Evolutionary conservation across 176 grass and related monocot genomes (phyloP).

Genomic region (Triticum timopheevii): DNA sequence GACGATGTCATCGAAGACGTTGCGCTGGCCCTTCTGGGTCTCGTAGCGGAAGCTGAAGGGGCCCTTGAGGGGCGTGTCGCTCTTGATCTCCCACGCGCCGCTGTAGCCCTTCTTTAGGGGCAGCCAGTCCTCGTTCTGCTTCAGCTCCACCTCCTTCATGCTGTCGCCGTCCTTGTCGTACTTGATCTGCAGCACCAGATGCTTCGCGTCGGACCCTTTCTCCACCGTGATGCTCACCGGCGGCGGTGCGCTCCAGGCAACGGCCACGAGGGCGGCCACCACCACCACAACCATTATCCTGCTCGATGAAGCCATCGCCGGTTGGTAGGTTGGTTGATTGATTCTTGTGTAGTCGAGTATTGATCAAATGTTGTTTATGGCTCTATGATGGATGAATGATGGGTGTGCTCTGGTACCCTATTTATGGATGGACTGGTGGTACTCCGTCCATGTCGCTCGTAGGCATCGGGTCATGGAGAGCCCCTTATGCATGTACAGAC

Average conservation of each 20-base stretch:
- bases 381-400: no score
- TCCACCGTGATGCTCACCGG: background rate
- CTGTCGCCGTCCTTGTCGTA: background rate
- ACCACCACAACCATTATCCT: background rate
- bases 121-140: background rate
- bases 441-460: no score
- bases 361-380: no score
- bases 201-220: background rate
- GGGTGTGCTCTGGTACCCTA: no score
- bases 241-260: background rate
- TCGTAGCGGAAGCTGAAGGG: conserved; percentile 1
- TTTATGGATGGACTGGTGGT: no score
- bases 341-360: background rate
- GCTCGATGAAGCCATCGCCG: background rate
- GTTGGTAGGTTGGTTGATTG: background rate
- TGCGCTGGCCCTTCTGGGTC: background rate
- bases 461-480: no score
- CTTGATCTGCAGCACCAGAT: background rate
- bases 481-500: no score
- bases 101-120: background rate
- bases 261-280: background rate
- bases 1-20: background rate
- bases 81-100: conserved; percentile 4
- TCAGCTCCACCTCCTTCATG: conserved; percentile 2
- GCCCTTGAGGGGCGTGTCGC: background rate